Base-by-base conservation (phyloP, 306 rosid genomes). In the Glycyrrhiza uralensis region DNA sequence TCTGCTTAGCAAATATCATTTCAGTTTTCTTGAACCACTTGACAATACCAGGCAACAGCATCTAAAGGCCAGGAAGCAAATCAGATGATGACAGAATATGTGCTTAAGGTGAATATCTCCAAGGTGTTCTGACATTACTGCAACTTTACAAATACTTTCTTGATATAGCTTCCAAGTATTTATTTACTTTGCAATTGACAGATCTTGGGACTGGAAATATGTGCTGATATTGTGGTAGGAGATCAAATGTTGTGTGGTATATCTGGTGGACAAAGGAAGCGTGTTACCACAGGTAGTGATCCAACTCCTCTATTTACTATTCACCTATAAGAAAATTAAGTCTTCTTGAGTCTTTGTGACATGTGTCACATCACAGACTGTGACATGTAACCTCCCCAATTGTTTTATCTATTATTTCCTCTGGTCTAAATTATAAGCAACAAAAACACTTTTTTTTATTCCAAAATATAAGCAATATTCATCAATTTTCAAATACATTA, bases 211-310 rank as follows among this genome's bases (percentile, higher is more conserved):
- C 42, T 85, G 50, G 88, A 85, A 59, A 78, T 61, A 11, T 85
- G 88, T 59, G 88, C 86, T 60, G 88, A 85, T 56, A 85, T 81
- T 39, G 9, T 81, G 82, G 93, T 89, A 3, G 97, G 97, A 28
- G 89, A 85, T 83, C 87, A 89, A 23, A 81, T 75, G 88, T 4
- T 61, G 30, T 74, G 88, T 3, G 88, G 88, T 8, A 66, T 84
- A 18, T 84, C 88, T 1, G 88, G 88, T 7, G 88, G 88, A 2
- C 88, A 84, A 81, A 80, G 77, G 56, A 80, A 80, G 55, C 85
- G 87, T 19, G 87, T 84, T 17, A 84, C 87, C 6, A 73, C 85
- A 55, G 87, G 87, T 84, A 52, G 23, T 46, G 19, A 28, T 81
- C 19, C 54, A 38, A 30, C 12, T 36, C 30, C 38, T 29, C n/a